Conservation (phyloP, 2,329 filamentous ascomycete genomes). For the Sarocladiaceae sp. region DNA sequence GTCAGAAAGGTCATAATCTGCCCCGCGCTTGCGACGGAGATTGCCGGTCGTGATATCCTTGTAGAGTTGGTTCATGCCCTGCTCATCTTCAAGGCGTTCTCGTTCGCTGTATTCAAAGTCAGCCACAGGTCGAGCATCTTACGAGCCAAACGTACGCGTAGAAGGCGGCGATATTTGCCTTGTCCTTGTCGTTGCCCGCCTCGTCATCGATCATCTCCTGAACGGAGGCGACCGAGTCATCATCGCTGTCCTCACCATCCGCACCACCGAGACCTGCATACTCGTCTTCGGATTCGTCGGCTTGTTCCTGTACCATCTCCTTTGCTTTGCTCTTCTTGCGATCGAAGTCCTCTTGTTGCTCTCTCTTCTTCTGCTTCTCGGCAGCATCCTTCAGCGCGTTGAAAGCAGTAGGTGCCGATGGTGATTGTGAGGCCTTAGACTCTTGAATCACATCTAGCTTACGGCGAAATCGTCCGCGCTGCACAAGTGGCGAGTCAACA, state of each 20-base stretch:
- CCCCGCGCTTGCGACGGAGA: conserved; percentile 76
- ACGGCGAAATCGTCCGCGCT: conserved; percentile 51
- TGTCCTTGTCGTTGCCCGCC: conserved; percentile 70
- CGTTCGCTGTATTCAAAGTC: conserved; percentile 55
- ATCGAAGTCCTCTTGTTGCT: conserved; percentile 58
- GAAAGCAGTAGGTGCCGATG: conserved; percentile 50
- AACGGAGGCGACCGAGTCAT: conserved; percentile 65
- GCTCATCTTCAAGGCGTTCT: conserved; percentile 76
- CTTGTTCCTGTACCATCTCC: conserved; percentile 86
- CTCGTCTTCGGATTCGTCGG: conserved; percentile 96
- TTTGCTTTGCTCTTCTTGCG: conserved; percentile 84
- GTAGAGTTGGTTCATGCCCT: conserved; percentile 84
- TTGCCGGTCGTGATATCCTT: conserved; percentile 88
- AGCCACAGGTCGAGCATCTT: conserved; percentile 6
- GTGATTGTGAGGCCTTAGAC: conserved; percentile 27
- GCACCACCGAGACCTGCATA: conserved; percentile 90
- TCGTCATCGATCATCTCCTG: conserved; percentile 90
- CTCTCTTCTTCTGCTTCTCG: conserved; percentile 49
- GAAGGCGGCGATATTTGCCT: conserved; percentile 77
- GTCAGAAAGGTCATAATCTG: conserved; percentile 82
- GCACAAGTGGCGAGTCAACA: conserved; percentile 59
- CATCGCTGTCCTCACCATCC: conserved; percentile 81
- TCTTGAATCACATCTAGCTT: conserved; percentile 28
- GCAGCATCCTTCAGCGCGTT: conserved; percentile 65
- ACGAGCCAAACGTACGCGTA: conserved; percentile 67